phyloP scores from a whole-genome alignment of 352 stramenopile species.

The Elongisporangium prolatum region DNA sequence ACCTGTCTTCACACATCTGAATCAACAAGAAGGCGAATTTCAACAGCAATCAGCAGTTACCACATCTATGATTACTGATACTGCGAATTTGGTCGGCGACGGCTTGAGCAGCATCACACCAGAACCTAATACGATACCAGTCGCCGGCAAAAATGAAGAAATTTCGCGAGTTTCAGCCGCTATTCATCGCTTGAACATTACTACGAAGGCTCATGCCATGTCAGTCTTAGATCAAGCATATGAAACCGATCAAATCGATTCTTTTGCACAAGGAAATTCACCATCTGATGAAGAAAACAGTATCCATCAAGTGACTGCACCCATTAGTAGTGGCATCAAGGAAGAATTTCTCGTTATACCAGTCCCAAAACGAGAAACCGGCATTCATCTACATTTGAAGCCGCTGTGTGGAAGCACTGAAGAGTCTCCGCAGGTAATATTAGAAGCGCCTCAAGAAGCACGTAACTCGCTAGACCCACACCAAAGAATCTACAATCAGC shows the following conservation, averaged over 20 bases:
- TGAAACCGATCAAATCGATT: not conserved
- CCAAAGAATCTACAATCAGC: not conserved
- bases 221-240: not conserved
- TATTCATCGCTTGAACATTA: not conserved
- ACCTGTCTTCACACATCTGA: not conserved
- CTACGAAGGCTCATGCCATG: not conserved
- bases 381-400: too few species aligned
- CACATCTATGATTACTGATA: not conserved
- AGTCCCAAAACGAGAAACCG: too few species aligned
- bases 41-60: not conserved
- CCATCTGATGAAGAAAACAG: too few species aligned
- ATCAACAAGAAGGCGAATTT: not conserved
- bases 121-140: not conserved
- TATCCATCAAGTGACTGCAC: too few species aligned
- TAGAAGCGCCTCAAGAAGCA: not conserved
- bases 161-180: not conserved
- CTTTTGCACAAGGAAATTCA: too few species aligned
- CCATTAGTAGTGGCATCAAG: too few species aligned
- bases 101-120: not conserved
- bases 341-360: too few species aligned
- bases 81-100: not conserved
- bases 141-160: not conserved
- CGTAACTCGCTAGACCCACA: not conserved
- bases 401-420: not conserved
- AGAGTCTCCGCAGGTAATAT: not conserved